A percentile compares a stretch with the other conserved stretches of the same genome.
Conservation (phyloP, 805 yeast genomes). For the Kuraishia borneana region DNA sequence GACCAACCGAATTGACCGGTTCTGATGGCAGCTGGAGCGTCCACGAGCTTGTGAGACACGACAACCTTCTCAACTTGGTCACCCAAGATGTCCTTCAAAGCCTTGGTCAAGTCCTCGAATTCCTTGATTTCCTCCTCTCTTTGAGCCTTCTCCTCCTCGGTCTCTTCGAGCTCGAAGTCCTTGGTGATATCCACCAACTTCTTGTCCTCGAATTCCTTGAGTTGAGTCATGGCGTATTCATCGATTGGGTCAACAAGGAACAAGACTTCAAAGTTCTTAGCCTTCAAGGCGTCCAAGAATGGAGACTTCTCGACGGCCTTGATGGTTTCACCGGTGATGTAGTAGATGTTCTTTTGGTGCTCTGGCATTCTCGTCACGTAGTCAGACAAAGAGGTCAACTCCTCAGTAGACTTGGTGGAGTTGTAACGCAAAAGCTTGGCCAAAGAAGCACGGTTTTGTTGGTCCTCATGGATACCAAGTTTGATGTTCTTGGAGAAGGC, state of each 20-base stretch:
- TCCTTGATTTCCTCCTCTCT: slow-evolving; percentile 92
- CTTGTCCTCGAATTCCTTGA: slow-evolving; percentile 99
- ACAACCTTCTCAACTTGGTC: slow-evolving; percentile 99
- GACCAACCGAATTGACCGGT: slow-evolving; percentile 99
- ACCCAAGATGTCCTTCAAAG: slow-evolving; percentile 94
- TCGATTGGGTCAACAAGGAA: slow-evolving; percentile 99
- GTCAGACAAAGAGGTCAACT: slow-evolving; percentile 88
- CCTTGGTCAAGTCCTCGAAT: slow-evolving; percentile 88
- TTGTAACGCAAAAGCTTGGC: slow-evolving; percentile 95
- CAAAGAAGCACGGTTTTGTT: slow-evolving; percentile 92
- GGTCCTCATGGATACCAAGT: slow-evolving; percentile 98
- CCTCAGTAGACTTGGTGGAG: slow-evolving; percentile 93
- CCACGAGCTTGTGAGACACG: slow-evolving; percentile 93
- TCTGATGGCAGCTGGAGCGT: slow-evolving; percentile 99
- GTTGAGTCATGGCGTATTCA: slow-evolving; percentile 98
- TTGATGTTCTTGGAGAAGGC: slow-evolving; percentile 98
- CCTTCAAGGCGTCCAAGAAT: slow-evolving; percentile 96
- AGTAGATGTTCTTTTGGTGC: slow-evolving; percentile 99
- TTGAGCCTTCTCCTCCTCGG: slow-evolving; percentile 91
- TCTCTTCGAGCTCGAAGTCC: slow-evolving; percentile 97
- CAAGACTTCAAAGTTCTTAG: slow-evolving; percentile 96
- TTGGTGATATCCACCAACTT: slow-evolving; percentile 97
- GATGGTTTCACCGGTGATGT: slow-evolving; percentile 96
- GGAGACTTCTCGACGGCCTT: slow-evolving; percentile 99
- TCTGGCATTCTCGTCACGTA: slow-evolving; percentile 99